phyloP scores from a whole-genome alignment of 495 filamentous ascomycete species.

The Penicillium dipodomyicola region DNA sequence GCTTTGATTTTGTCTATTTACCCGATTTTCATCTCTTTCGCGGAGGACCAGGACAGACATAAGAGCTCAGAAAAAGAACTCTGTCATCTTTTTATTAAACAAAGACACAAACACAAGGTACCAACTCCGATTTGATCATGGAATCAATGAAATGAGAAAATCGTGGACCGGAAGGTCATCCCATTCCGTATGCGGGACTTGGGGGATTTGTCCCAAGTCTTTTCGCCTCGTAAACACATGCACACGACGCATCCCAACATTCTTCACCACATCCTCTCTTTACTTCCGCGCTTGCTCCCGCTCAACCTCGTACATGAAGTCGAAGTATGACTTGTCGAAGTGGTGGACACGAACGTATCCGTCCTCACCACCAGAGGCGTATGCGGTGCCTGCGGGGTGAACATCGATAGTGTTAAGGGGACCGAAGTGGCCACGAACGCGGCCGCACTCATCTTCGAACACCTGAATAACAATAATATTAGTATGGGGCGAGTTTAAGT shows the following conservation, averaged over 20 bases:
- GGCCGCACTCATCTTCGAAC: constrained; percentile 96
- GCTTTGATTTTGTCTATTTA: constrained; percentile 33
- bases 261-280: constrained; percentile 21
- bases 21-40: constrained; percentile 23
- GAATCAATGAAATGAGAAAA: constrained; percentile 45
- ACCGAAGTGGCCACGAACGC: constrained; percentile 95
- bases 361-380: constrained; percentile 94
- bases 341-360: constrained; percentile 98
- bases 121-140: constrained; percentile 51
- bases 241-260: constrained; percentile 33
- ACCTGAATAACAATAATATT: constrained; percentile 29
- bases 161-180: constrained; percentile 41
- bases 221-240: constrained; percentile 47
- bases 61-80: constrained; percentile 27
- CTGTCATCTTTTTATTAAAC: constrained; percentile 44
- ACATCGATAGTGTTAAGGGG: constrained; percentile 87
- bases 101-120: constrained; percentile 39
- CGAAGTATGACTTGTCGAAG: constrained; percentile 97
- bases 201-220: constrained; percentile 25
- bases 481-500: neutral
- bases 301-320: constrained; percentile 99
- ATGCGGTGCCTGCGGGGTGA: constrained; percentile 84
- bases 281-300: constrained; percentile 55
- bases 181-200: constrained; percentile 36
- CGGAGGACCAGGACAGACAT: constrained; percentile 16